Base-by-base conservation (phyloP, 2,329 filamentous ascomycete species). In the Rhytidhysteron rufulum region DNA sequence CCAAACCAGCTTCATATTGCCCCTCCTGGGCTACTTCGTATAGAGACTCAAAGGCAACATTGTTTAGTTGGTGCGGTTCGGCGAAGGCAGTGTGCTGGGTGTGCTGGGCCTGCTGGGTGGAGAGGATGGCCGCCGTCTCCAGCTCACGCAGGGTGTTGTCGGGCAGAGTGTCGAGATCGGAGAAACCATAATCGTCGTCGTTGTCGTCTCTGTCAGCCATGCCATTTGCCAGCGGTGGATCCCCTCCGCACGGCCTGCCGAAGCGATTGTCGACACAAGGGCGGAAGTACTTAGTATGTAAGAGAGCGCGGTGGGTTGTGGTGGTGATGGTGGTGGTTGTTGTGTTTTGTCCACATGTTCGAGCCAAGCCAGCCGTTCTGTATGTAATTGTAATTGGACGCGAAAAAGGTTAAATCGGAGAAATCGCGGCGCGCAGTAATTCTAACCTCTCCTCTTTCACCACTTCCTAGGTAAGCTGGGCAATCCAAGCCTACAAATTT, bases 81-180 rank as follows among this genome's bases (percentile, higher is more conserved):
- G 24, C 13, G 8, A 27, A 27, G 17, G 18, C 27, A 21, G 27
- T 9, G 15, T 37, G 6, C 36, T 48, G 48, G 30, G 27, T 9
- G 15, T 37, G 6, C 36, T 48, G 48, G 30, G 24, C 24, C 24
- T 48, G 43, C 49, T 72, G 68, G 15, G 70, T 74, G 8, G 68
- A 68, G 10, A 57, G 60, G 16, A 68, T 45, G 39, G 72, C 72
- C 33, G 57, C 62, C 31, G 63, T 58, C 53, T 75, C 72, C 18
- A 75, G 63, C 41, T 70, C 60, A 27, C 65, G 58, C 25, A 75
- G 59, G 19, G 69, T 62, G 47, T 70, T 67, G 37, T 63, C 60
- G 24, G 71, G 68, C 33, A 75, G 59, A 45, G 62, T 60, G 49
- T 71, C 68, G 39, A 74, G 56, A 53, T 66, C 70, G 58, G 71